A percentile compares a stretch with the other conserved stretches of the same genome.
phyloP scores from a whole-genome alignment of 805 yeast genomes.

The Lipomyces mesembrius region DNA sequence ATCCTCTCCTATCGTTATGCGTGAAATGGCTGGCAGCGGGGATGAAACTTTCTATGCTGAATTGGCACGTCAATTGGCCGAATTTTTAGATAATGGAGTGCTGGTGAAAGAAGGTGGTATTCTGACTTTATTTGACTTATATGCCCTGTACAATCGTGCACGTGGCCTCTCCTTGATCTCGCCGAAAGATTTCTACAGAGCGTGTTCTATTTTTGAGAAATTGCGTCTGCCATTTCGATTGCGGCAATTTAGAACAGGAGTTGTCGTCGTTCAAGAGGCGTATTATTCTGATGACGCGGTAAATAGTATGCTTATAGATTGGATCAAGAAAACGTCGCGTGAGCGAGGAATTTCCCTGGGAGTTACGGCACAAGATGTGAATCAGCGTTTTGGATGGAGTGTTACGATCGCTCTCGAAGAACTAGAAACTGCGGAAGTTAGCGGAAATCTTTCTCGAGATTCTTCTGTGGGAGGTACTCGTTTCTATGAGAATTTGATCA shows the following conservation, averaged over 20 bases:
- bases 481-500: conserved; percentile 57
- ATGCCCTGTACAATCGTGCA: conserved; percentile 64
- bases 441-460: conserved; percentile 67
- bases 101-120: conserved; percentile 60
- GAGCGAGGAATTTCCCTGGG: conserved; percentile 51
- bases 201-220: conserved; percentile 60
- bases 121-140: conserved; percentile 64
- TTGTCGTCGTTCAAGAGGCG: conserved; percentile 50
- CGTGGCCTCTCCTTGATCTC: conserved; percentile 69
- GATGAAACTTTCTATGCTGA: conserved; percentile 53
- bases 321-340: conserved; percentile 30
- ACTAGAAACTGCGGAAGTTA: conserved; percentile 59
- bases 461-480: conserved; percentile 68
- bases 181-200: conserved; percentile 66
- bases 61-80: conserved; percentile 76
- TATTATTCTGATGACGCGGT: conserved; percentile 46
- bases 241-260: conserved; percentile 49
- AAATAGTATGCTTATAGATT: conserved; percentile 46
- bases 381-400: conserved; percentile 54
- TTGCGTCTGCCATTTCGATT: conserved; percentile 61
- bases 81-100: conserved; percentile 58
- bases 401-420: conserved; percentile 68
- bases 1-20: conserved; percentile 43
- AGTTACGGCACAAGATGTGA: conserved; percentile 39
- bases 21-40: conserved; percentile 46